Percentiles rank a stretch among this genome's conserved stretches.
phyloP scores from a whole-genome alignment of 2,329 filamentous ascomycete species.

The Aspergillus fumigatus region DNA sequence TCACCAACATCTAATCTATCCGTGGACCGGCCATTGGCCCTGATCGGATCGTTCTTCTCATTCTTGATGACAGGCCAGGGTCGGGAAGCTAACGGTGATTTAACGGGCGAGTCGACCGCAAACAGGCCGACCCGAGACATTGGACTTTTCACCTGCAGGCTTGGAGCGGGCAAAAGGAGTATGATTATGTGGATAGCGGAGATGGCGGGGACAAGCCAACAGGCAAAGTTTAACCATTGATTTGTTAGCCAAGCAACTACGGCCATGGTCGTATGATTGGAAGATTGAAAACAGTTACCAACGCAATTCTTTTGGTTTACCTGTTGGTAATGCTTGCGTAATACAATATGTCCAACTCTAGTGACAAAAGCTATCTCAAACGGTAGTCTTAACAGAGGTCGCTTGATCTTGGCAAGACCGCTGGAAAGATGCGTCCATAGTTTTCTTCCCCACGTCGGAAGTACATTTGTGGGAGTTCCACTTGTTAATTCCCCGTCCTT shows the following conservation, averaged over 20 bases:
- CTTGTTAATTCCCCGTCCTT: not conserved
- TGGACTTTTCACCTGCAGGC: not conserved
- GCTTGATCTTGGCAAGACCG: not conserved
- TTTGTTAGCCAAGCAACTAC: not conserved
- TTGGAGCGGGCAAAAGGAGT: not conserved
- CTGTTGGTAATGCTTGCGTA: not conserved
- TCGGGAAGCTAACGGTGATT: not conserved
- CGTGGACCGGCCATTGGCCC: too few relatives aligned
- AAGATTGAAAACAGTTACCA: not conserved
- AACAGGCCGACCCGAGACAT: not conserved
- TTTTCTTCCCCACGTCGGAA: not conserved
- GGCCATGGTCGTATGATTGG: not conserved
- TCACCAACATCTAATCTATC: not conserved
- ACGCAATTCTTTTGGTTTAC: not conserved
- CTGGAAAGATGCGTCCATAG: not conserved
- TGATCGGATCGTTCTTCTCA: not conserved
- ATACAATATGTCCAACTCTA: not conserved
- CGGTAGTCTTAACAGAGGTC: not conserved
- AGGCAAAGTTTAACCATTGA: not conserved
- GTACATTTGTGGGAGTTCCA: not conserved
- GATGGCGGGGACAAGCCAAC: not conserved
- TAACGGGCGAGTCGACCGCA: not conserved
- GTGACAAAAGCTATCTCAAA: too few relatives aligned
- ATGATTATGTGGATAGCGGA: not conserved
- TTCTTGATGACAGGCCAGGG: not conserved